Evolutionary conservation across 306 rosid species (phyloP).

Genomic region (Coriaria nepalensis): DNA sequence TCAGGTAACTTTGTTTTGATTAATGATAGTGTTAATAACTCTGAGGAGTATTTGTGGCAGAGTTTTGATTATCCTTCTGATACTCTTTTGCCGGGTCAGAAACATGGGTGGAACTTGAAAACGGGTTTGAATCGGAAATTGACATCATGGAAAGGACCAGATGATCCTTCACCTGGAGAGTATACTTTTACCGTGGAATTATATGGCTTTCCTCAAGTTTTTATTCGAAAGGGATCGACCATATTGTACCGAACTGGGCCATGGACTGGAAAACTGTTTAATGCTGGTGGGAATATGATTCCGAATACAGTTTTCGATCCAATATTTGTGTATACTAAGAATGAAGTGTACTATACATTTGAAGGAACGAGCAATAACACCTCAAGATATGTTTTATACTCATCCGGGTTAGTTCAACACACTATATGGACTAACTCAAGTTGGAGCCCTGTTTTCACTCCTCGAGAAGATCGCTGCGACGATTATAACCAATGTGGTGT

Average conservation of each 20-base stretch:
- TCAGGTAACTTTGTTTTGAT: slow-evolving; percentile 32
- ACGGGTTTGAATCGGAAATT: neutral
- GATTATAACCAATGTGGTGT: slow-evolving; percentile 33
- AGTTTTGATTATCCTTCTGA: slow-evolving; percentile 20
- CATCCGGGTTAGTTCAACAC: slow-evolving; percentile 25
- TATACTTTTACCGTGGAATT: neutral
- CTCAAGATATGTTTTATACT: slow-evolving; percentile 23
- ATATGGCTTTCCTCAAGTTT: slow-evolving; percentile 5
- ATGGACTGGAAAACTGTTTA: slow-evolving; percentile 15
- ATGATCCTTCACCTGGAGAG: slow-evolving; percentile 12
- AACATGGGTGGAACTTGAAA: slow-evolving; percentile 11
- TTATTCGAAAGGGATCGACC: neutral
- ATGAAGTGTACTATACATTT: slow-evolving; percentile 2
- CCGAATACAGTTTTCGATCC: neutral
- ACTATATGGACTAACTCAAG: slow-evolving; percentile 22
- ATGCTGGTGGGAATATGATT: neutral
- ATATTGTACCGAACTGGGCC: slow-evolving; percentile 2
- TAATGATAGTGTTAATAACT: slow-evolving; percentile 8
- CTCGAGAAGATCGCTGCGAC: slow-evolving; percentile 29
- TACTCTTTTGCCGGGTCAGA: slow-evolving; percentile 9
- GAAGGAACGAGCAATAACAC: slow-evolving; percentile 14
- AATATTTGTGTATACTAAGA: neutral
- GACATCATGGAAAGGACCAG: slow-evolving; percentile 12
- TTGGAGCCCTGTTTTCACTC: slow-evolving; percentile 18
- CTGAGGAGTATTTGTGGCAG: slow-evolving; percentile 14